Evolutionary conservation across 2,329 filamentous ascomycete genomes (phyloP).

Genomic region (Magnaporthales sp.): DNA sequence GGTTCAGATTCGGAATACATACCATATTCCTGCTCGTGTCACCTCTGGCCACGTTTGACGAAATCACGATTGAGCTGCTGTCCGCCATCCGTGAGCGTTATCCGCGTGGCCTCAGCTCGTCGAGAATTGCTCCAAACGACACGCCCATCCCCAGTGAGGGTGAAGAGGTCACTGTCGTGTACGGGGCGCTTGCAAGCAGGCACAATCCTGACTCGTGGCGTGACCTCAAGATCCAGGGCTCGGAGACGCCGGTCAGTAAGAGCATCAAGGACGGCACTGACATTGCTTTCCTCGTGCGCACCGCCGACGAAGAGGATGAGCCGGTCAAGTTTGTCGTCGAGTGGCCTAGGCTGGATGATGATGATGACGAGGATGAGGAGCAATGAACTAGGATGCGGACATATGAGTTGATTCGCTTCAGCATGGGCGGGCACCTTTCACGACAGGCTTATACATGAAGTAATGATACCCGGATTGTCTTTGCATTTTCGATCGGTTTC

Average conservation of each 20-base stretch:
- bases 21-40: conserved; percentile 63
- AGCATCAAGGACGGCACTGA: conserved; percentile 37
- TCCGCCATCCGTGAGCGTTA: conserved; percentile 48
- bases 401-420: neutral
- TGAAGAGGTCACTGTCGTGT: conserved; percentile 30
- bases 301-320: conserved; percentile 24
- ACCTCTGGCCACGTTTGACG: conserved; percentile 44
- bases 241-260: conserved; percentile 30
- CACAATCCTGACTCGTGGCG: conserved; percentile 40
- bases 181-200: conserved; percentile 34
- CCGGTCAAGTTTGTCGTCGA: conserved; percentile 30
- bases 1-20: conserved; percentile 64
- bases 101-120: conserved; percentile 38
- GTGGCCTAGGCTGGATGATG: conserved; percentile 25
- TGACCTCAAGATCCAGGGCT: conserved; percentile 27
- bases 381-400: neutral
- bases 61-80: conserved; percentile 50
- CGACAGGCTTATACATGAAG: neutral
- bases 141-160: conserved; percentile 26
- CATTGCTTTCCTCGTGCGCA: conserved; percentile 39
- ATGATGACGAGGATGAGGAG: conserved; percentile 28
- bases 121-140: conserved; percentile 17
- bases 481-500: neutral
- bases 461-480: neutral
- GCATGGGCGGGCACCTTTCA: neutral